A percentile compares a stretch with the other conserved stretches of the same genome.
phyloP scores from a whole-genome alignment of 441 rosid species.

The Melastoma candidum region DNA sequence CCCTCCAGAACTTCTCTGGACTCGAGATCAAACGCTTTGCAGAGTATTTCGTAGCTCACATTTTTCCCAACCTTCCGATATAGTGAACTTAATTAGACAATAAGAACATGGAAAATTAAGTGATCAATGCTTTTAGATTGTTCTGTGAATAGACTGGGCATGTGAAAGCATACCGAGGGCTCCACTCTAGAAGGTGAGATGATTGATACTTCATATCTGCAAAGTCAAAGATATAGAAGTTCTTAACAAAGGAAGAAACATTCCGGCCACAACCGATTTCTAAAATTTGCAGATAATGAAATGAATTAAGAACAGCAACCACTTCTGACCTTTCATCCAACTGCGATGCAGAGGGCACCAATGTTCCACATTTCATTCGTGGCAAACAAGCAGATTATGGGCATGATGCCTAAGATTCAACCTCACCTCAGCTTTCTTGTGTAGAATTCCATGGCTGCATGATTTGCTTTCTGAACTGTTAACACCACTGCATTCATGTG shows the following conservation, averaged over 20 bases:
- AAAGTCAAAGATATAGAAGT: not conserved
- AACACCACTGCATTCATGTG: constrained; percentile 69
- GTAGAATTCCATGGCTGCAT: constrained; percentile 62
- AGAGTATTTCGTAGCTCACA: constrained; percentile 71
- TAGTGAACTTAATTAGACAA: constrained; percentile 1
- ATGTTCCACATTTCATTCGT: too few species aligned
- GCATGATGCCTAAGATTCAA: too few species aligned
- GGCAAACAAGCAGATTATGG: too few species aligned
- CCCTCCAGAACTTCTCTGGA: constrained; percentile 53
- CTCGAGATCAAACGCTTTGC: constrained; percentile 66
- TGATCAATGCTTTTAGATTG: not conserved
- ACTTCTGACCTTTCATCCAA: too few species aligned
- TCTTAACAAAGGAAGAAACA: too few species aligned
- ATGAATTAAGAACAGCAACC: too few species aligned
- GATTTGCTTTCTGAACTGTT: constrained; percentile 75
- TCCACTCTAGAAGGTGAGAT: constrained; percentile 72
- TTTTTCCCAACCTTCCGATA: constrained; percentile 38
- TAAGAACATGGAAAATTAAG: not conserved
- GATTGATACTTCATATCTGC: constrained; percentile 64
- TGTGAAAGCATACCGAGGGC: constrained; percentile 39
- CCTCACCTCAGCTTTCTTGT: constrained; percentile 52
- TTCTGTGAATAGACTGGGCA: not conserved
- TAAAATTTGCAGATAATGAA: too few species aligned
- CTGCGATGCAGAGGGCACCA: too few species aligned
- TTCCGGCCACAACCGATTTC: too few species aligned